Evolutionary conservation across 148 eudicot species (phyloP).

Genomic region (Vaccinium myrtillus): DNA sequence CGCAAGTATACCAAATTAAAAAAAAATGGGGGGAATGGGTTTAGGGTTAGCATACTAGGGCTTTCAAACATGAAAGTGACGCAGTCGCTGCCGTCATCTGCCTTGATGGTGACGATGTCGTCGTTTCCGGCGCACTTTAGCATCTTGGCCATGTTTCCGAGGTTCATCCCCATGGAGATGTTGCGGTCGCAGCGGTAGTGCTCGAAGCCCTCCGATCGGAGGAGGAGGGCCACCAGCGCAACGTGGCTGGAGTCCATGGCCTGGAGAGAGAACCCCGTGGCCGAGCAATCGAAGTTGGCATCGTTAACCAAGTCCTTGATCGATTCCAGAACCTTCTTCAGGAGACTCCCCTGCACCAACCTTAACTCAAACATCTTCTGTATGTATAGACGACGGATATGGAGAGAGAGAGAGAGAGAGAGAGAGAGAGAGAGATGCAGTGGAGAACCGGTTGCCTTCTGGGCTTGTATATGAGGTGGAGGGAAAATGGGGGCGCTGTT

Average conservation of each 20-base stretch:
- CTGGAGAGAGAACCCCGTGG: constrained; percentile 62
- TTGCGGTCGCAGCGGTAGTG: constrained; percentile 66
- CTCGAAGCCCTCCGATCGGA: constrained; percentile 67
- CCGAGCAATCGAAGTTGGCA: constrained; percentile 66
- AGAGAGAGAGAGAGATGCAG: not conserved
- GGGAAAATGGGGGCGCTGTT: not conserved
- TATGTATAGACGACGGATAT: not conserved
- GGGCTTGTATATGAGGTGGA: not conserved
- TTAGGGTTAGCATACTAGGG: constrained; percentile 41
- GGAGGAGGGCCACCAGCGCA: constrained; percentile 59
- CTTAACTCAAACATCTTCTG: constrained; percentile 53
- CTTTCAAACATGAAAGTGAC: constrained; percentile 78
- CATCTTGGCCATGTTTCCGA: constrained; percentile 55
- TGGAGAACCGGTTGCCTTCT: not conserved
- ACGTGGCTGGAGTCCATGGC: constrained; percentile 85
- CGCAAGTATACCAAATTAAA: not conserved
- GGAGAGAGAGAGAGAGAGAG: not conserved
- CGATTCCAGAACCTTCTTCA: constrained; percentile 64
- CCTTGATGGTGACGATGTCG: constrained; percentile 62
- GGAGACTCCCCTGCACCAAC: constrained; percentile 47
- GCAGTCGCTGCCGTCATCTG: constrained; percentile 55
- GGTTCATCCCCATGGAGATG: constrained; percentile 61
- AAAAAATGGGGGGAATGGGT: not conserved
- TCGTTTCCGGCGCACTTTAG: constrained; percentile 55
- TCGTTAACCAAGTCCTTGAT: constrained; percentile 63